Conservation (phyloP, 257 asterid species). For the Ophiorrhiza pumila region DNA sequence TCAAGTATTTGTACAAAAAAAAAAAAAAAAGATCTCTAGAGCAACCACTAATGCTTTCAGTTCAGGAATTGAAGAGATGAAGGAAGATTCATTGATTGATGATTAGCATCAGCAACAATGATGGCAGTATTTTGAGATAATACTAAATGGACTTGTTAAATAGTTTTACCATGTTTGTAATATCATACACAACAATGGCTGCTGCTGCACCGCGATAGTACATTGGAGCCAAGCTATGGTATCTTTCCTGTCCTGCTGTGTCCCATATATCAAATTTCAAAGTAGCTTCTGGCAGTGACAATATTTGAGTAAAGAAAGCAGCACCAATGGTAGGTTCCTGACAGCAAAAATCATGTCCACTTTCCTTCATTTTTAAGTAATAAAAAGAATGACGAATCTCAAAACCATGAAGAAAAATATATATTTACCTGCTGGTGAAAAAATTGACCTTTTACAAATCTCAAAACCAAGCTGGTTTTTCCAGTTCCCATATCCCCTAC, state of each 20-base stretch:
- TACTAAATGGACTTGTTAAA: too few relatives aligned
- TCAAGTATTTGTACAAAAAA: not conserved
- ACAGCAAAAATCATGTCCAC: not conserved
- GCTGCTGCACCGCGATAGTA: constrained; percentile 29
- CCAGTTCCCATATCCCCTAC: constrained; percentile 34
- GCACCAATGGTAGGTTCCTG: constrained; percentile 31
- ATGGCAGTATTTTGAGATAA: too few relatives aligned
- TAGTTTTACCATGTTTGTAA: constrained; percentile 19
- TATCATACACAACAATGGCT: constrained; percentile 21
- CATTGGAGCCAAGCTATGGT: constrained; percentile 30
- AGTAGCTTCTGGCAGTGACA: constrained; percentile 24
- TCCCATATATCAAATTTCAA: constrained; percentile 30
- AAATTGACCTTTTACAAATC: constrained; percentile 28
- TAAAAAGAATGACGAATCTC: not conserved
- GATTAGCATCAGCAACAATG: too few relatives aligned
- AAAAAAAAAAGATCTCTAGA: not conserved
- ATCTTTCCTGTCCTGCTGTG: constrained; percentile 30
- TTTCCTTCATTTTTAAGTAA: not conserved
- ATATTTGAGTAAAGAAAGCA: constrained; percentile 27
- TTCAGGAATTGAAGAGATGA: not conserved
- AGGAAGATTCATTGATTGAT: too few relatives aligned
- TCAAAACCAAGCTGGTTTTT: constrained; percentile 26
- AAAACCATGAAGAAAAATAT: not conserved
- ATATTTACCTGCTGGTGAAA: constrained; percentile 14
- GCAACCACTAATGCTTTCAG: not conserved